Base-by-base conservation (phyloP, 495 filamentous ascomycete species). In the Penicillium cinerascens region DNA sequence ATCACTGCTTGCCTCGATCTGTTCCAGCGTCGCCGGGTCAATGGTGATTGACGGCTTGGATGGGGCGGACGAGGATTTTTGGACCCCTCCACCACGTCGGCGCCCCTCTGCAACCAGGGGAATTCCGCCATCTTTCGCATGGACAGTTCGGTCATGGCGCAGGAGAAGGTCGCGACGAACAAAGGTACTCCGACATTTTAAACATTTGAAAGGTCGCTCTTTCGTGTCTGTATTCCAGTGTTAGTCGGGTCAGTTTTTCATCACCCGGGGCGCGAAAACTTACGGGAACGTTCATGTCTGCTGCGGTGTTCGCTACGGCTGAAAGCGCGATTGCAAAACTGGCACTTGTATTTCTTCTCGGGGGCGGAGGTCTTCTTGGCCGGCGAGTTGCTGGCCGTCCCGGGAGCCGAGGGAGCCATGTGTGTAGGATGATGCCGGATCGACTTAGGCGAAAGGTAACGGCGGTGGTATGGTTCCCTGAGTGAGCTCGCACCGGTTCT, bases 271-370 rank as follows among this genome's bases (percentile, higher is more conserved):
- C 37, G 42, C 44, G 18, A 20, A 15, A 47, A 93, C 93, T 82
- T 91, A 98, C 93, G 93, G 62, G 92, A 96, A 72, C 93, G 81
- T 72, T 98, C 93, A 75, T 98, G 93, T 76, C 93, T 80, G 73
- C 91, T 96, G 56, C 95, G 84, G 73, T 98, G 93, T 71, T 98
- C 95, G 68, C 91, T 96, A 68, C 95, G 81, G 76, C 90, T 96
- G 69, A 98, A 98, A 47, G 93, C 93, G 66, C 93, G 83, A 71
- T 88, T 89, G 78, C 93, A 98, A 73, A 96, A 98, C 80, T 95
- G 90, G 76, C 93, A 98, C 73, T 97, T 96, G 83, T 98, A 98
- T 73, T 96, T 97, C 78, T 92, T 90, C 77, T 97, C 92, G 39
- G 92, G 88, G 41, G 82, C 77, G 29, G 79, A 78, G 53, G 87